phyloP scores from a whole-genome alignment of 441 rosid genomes.

The Euphorbia corollata region DNA sequence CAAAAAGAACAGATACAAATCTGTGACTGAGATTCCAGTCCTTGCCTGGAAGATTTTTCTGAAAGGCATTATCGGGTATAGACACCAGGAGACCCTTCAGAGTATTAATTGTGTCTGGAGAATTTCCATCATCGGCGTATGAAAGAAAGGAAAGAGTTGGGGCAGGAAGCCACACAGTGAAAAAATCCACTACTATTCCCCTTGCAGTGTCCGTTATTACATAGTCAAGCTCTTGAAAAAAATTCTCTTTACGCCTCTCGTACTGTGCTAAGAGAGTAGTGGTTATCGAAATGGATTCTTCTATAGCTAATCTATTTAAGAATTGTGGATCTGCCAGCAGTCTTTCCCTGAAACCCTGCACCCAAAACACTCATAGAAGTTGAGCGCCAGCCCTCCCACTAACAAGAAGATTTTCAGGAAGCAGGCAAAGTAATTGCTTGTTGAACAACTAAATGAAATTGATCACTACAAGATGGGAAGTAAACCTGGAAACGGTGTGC shows the following conservation, averaged over 20 bases:
- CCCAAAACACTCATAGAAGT: slow-evolving; percentile 25
- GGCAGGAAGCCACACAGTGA: slow-evolving; percentile 94
- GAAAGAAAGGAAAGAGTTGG: slow-evolving; percentile 85
- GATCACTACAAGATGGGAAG: slow-evolving; percentile 10
- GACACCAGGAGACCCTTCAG: slow-evolving; percentile 72
- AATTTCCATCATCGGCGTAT: slow-evolving; percentile 42
- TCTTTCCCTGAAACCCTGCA: slow-evolving; percentile 94
- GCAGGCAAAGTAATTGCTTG: neutral
- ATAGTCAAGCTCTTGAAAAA: slow-evolving; percentile 85
- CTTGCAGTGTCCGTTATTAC: slow-evolving; percentile 78
- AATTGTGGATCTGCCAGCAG: slow-evolving; percentile 90
- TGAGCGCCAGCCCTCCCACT: slow-evolving; percentile 14
- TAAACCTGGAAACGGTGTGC: slow-evolving; percentile 78
- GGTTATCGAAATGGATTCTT: slow-evolving; percentile 82
- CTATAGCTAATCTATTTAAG: slow-evolving; percentile 83
- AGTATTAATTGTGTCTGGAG: slow-evolving; percentile 53
- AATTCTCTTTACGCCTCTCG: slow-evolving; percentile 72
- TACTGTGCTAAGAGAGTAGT: slow-evolving; percentile 89
- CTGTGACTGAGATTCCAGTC: slow-evolving; percentile 74
- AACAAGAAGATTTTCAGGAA: slow-evolving; percentile 3
- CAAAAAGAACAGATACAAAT: slow-evolving; percentile 69
- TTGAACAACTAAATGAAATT: neutral
- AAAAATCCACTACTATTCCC: slow-evolving; percentile 77
- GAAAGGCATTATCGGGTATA: slow-evolving; percentile 90
- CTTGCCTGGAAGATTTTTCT: slow-evolving; percentile 71